These are phyloP conservation scores for Hypoxylon sp. DNA, from an alignment of 2,329 filamentous ascomycete genomes.

Conservation along the genomic window DNA sequence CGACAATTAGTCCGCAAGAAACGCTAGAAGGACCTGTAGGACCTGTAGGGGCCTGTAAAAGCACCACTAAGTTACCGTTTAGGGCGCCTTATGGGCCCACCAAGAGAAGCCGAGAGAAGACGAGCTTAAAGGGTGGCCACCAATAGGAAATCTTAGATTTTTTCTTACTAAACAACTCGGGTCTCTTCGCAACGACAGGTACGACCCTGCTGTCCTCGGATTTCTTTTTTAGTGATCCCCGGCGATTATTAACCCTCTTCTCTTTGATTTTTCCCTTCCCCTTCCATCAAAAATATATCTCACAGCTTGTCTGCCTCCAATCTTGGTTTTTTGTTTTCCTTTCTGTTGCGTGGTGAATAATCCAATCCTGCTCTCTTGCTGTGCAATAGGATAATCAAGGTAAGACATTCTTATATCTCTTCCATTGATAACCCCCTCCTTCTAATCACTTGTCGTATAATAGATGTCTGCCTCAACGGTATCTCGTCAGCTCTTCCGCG, in stretches of 20 bases:
- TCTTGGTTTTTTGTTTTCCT: conserved; percentile 5
- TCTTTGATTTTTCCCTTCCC: conserved; percentile 8
- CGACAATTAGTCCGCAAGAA: conserved; percentile 9
- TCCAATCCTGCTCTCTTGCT: conserved; percentile 21
- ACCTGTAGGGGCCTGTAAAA: no score
- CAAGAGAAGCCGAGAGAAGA: conserved; percentile 31
- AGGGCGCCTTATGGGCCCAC: conserved; percentile 25
- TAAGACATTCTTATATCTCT: conserved; percentile 18
- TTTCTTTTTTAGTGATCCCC: conserved; percentile 26
- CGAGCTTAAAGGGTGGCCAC: conserved; percentile 14
- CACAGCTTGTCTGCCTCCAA: conserved; percentile 2
- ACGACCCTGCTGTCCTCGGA: conserved; percentile 24
- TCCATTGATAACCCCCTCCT: conserved; percentile 1
- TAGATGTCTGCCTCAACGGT: conserved; percentile 57
- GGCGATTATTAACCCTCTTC: conserved; percentile 8
- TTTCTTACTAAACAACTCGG: conserved; percentile 30
- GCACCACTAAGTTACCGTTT: conserved; percentile 9
- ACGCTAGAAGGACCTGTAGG: conserved; percentile 3
- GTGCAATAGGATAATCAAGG: conserved; percentile 30
- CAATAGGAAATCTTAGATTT: conserved; percentile 30
- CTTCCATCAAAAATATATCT: conserved; percentile 9
- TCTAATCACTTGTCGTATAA: conserved; percentile 17
- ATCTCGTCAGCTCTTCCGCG: conserved; percentile 63
- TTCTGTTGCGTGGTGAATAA: conserved; percentile 5
- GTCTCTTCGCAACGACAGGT: conserved; percentile 16